phyloP scores from a whole-genome alignment of 2,329 filamentous ascomycete species.

The Penicillium thymicola region DNA sequence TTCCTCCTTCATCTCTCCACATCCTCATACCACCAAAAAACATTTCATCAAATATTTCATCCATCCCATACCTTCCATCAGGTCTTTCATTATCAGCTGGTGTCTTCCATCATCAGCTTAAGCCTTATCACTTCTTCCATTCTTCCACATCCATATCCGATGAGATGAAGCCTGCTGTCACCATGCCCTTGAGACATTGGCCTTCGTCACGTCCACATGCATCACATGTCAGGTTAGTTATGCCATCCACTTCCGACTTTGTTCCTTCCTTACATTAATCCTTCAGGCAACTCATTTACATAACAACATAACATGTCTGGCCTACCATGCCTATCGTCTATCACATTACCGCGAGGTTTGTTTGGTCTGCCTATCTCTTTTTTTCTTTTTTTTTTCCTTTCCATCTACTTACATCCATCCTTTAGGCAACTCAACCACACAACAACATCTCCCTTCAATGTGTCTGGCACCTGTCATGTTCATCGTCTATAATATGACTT shows the following conservation, averaged over 20 bases:
- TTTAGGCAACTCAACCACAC: too few species aligned
- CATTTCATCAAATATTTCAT: neutral
- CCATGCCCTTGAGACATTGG: neutral
- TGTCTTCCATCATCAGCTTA: neutral
- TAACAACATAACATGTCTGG: neutral
- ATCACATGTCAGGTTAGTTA: neutral
- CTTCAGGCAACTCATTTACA: neutral
- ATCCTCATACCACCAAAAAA: neutral
- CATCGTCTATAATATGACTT: too few species aligned
- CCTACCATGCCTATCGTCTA: too few species aligned
- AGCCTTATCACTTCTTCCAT: neutral
- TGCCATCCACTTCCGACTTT: neutral
- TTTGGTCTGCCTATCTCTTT: too few species aligned
- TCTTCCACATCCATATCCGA: neutral
- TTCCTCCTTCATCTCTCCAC: neutral
- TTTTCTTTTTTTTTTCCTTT: too few species aligned
- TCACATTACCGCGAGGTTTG: too few species aligned
- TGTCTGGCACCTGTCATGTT: neutral
- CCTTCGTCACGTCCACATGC: neutral
- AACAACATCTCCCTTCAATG: neutral
- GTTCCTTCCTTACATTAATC: neutral
- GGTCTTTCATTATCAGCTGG: neutral
- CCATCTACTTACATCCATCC: too few species aligned
- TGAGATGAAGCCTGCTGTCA: neutral
- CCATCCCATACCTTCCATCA: neutral